A percentile compares a stretch with the other conserved stretches of the same genome.
Evolutionary conservation across 305 asterid species (phyloP).

Genomic region (Fraxinus nigra): DNA sequence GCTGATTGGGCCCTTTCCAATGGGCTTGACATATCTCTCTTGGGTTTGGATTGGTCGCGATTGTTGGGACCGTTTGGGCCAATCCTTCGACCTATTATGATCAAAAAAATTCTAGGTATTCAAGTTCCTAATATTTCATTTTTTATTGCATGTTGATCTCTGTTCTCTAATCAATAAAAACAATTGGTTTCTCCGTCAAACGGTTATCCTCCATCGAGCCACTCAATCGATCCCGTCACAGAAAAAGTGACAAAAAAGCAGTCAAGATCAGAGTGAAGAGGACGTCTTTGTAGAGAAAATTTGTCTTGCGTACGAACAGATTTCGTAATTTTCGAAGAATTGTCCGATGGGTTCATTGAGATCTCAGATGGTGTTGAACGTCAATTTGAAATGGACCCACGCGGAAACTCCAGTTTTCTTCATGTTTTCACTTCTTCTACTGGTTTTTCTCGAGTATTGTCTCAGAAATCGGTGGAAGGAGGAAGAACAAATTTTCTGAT

Average conservation of each 20-base stretch:
- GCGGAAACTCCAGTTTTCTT: conserved; percentile 24
- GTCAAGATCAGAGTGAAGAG: background rate
- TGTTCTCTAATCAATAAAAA: too few species aligned
- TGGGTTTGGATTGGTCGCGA: background rate
- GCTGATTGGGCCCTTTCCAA: background rate
- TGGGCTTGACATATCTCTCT: background rate
- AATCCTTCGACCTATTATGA: background rate
- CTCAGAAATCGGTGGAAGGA: background rate
- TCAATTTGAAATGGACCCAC: conserved; percentile 35
- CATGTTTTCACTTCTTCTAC: background rate
- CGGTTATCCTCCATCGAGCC: background rate
- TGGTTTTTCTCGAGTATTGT: background rate
- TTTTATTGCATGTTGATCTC: background rate
- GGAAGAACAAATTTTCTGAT: background rate
- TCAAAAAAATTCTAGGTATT: background rate
- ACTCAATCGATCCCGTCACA: background rate
- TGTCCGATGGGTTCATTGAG: conserved; percentile 32
- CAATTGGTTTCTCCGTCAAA: background rate
- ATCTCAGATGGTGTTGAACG: conserved; percentile 31
- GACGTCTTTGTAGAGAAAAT: background rate
- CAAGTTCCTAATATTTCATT: background rate
- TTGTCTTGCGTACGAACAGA: conserved; percentile 23
- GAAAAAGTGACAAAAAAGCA: background rate
- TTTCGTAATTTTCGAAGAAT: conserved; percentile 31
- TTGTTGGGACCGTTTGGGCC: background rate